phyloP scores from a whole-genome alignment of 306 rosid genomes.

The Dicorynia guianensis region DNA sequence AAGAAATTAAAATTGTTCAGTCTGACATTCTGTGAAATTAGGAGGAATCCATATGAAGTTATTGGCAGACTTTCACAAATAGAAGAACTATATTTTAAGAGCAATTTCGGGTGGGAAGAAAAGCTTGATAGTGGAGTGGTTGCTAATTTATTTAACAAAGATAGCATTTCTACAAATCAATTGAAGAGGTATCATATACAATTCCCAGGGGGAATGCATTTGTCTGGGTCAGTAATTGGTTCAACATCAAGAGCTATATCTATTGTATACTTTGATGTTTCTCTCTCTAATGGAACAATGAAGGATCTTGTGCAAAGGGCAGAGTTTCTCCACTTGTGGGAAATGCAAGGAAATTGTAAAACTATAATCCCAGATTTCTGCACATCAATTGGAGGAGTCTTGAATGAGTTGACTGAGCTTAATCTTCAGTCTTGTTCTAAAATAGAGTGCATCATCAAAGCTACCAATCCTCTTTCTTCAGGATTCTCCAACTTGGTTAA shows the following conservation, averaged over 20 bases:
- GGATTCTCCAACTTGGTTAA: not conserved
- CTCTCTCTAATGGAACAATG: not conserved
- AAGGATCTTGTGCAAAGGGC: not conserved
- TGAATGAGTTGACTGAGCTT: not conserved
- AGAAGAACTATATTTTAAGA: no score
- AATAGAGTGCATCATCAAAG: not conserved
- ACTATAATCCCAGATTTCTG: not conserved
- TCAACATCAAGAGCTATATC: not conserved
- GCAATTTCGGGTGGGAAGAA: no score
- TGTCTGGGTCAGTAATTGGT: not conserved
- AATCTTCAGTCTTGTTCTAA: not conserved
- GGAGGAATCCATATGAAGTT: no score
- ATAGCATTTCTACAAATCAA: no score
- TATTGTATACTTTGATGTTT: not conserved
- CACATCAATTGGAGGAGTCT: not conserved
- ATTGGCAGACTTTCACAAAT: no score
- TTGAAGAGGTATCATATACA: not conserved
- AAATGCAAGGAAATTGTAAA: not conserved
- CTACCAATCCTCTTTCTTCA: not conserved
- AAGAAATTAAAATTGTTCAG: no score
- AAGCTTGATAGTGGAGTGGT: no score
- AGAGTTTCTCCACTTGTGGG: not conserved
- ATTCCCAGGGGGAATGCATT: not conserved
- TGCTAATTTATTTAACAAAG: not conserved
- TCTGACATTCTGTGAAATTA: no score